These are phyloP conservation scores for Solanum gracilifrons DNA, from an alignment of 257 asterid genomes.

Conservation along the genomic window DNA sequence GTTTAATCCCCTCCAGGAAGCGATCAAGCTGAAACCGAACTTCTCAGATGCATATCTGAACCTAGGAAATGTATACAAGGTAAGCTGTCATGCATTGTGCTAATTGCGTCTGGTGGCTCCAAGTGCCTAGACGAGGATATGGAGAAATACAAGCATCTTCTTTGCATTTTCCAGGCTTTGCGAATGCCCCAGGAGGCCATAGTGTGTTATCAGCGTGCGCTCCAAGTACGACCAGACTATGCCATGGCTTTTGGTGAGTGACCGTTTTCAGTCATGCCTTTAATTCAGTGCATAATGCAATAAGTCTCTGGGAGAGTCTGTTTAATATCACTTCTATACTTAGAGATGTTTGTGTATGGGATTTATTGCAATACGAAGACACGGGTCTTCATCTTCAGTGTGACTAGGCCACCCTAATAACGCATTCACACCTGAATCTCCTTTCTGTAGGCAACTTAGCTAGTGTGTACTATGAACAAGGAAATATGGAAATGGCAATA, in stretches of 20 bases:
- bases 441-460: constrained; percentile 80
- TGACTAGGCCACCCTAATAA: not conserved
- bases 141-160: constrained; percentile 41
- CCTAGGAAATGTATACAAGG: constrained; percentile 98
- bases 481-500: constrained; percentile 93
- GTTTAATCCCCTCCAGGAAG: constrained; percentile 51
- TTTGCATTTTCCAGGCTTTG: constrained; percentile 82
- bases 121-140: constrained; percentile 32
- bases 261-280: not conserved
- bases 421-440: not conserved
- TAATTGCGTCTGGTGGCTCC: constrained; percentile 40
- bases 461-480: constrained; percentile 86
- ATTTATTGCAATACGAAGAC: not conserved
- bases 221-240: constrained; percentile 85
- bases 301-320: not conserved
- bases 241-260: constrained; percentile 92
- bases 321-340: not conserved
- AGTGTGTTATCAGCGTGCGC: constrained; percentile 77
- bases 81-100: constrained; percentile 38
- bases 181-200: constrained; percentile 94
- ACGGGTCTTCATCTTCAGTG: not conserved
- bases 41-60: constrained; percentile 88
- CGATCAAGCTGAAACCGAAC: constrained; percentile 90
- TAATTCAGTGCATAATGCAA: not conserved
- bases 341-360: not conserved